Percentiles rank a stretch among this genome's conserved stretches.
These are phyloP conservation scores for Penicillium cataractarum DNA, from an alignment of 495 filamentous ascomycete species.

Conservation along the genomic window DNA sequence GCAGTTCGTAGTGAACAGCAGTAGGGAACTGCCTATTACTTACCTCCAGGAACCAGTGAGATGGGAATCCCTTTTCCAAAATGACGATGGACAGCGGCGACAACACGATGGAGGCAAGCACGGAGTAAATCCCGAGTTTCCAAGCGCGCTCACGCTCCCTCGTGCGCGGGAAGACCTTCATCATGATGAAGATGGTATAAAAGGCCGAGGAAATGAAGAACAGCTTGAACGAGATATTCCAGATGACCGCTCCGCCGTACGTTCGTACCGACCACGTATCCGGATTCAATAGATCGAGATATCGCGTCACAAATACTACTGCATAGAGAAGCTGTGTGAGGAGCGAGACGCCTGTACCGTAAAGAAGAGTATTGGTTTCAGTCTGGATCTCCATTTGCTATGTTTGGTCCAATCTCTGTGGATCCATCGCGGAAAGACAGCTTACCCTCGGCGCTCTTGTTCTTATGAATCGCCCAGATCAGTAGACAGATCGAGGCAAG, in stretches of 20 bases:
- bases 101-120: conserved; percentile 59
- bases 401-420: neutral
- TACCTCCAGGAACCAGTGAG: conserved; percentile 60
- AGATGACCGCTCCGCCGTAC: conserved; percentile 13
- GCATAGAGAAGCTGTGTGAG: conserved; percentile 91
- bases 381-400: neutral
- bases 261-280: conserved; percentile 31
- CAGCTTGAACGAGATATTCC: conserved; percentile 74
- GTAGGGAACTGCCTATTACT: conserved; percentile 14
- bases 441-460: conserved; percentile 84
- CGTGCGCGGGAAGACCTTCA: conserved; percentile 82
- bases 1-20: neutral
- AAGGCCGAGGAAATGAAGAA: conserved; percentile 85
- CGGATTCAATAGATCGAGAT: conserved; percentile 74
- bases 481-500: conserved; percentile 84
- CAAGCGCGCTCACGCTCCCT: conserved; percentile 89
- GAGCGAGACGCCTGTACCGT: conserved; percentile 77
- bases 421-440: neutral
- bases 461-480: conserved; percentile 87
- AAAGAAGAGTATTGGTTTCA: conserved; percentile 19
- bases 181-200: conserved; percentile 88
- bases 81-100: conserved; percentile 71
- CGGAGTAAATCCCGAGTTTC: conserved; percentile 73
- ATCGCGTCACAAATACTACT: conserved; percentile 82
- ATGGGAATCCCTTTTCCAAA: conserved; percentile 46